Conservation (phyloP, 2,329 filamentous ascomycete species). For the Xylariales sp. region DNA sequence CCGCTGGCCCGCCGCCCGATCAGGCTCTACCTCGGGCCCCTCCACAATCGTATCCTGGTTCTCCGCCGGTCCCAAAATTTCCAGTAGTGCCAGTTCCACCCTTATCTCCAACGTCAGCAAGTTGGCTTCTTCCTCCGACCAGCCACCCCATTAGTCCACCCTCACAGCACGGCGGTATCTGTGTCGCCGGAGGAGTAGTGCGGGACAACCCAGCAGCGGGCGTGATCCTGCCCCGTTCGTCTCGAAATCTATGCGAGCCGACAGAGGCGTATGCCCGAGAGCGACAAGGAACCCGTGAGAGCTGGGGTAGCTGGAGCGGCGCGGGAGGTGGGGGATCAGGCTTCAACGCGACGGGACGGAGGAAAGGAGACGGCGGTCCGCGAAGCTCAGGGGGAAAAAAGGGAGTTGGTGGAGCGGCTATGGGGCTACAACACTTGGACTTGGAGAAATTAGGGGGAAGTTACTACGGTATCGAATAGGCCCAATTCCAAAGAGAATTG, state of each 20-base stretch:
- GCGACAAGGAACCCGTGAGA: no score
- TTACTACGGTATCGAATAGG: constrained; percentile 15
- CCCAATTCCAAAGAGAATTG: no score
- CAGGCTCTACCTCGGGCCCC: constrained; percentile 34
- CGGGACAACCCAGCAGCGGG: constrained; percentile 12
- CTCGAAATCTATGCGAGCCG: constrained; percentile 25
- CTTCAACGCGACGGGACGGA: constrained; percentile 7
- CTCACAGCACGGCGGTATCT: constrained; percentile 1
- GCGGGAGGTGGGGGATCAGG: constrained; percentile 24
- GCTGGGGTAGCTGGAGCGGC: constrained; percentile 30
- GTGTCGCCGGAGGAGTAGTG: constrained; percentile 8
- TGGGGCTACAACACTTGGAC: constrained; percentile 19
- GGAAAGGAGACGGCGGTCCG: constrained; percentile 14
- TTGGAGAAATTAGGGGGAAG: constrained; percentile 21
- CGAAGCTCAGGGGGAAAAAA: constrained; percentile 12
- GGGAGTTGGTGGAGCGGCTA: constrained; percentile 7
- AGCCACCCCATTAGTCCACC: constrained; percentile 7
- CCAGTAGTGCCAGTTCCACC: constrained; percentile 16
- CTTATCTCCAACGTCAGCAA: constrained; percentile 19
- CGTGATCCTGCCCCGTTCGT: constrained; percentile 16
- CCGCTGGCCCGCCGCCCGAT: constrained; percentile 39
- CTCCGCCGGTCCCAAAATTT: constrained; percentile 3
- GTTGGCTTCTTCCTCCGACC: constrained; percentile 10
- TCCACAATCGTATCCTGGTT: constrained; percentile 11
- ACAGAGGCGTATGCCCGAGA: constrained; percentile 23